Conservation (phyloP, 345 rosid genomes). For the Lagerstroemia speciosa region DNA sequence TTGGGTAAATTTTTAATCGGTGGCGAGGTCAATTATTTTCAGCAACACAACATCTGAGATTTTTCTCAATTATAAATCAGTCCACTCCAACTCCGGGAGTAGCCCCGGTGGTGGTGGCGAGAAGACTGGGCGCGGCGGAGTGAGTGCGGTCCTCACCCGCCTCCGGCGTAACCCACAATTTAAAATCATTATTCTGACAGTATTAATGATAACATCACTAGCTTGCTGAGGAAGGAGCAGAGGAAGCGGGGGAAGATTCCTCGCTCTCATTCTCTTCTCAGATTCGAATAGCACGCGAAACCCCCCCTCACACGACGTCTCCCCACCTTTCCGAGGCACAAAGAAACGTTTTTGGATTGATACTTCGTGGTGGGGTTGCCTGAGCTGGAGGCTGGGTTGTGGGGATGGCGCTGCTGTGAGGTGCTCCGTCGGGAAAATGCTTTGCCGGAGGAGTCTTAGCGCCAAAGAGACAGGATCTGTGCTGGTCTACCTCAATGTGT, state of each 20-base stretch:
- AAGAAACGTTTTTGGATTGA: not conserved
- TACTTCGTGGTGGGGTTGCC: not conserved
- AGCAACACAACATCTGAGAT: not conserved
- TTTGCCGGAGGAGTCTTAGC: constrained; percentile 49
- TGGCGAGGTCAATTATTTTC: constrained; percentile 5
- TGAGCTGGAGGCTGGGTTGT: not conserved
- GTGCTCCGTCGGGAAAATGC: constrained; percentile 27
- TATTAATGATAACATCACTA: not conserved
- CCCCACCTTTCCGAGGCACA: not conserved
- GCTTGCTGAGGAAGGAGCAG: not conserved
- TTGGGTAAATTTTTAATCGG: not conserved
- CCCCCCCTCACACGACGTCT: not conserved
- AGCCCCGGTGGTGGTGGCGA: not conserved
- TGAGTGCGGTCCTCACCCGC: constrained; percentile 17
- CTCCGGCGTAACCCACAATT: constrained; percentile 15
- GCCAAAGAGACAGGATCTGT: constrained; percentile 56
- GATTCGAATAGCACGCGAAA: constrained; percentile 7
- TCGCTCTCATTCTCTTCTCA: constrained; percentile 22
- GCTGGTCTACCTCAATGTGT: constrained; percentile 86
- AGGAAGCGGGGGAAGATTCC: constrained; percentile 17
- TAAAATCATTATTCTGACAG: not conserved
- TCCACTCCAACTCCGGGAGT: not conserved
- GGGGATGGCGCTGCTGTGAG: not conserved
- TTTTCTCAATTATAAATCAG: not conserved
- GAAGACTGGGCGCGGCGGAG: not conserved